Conservation (phyloP, 345 rosid species). For the Diplotaxis tenuifolia region DNA sequence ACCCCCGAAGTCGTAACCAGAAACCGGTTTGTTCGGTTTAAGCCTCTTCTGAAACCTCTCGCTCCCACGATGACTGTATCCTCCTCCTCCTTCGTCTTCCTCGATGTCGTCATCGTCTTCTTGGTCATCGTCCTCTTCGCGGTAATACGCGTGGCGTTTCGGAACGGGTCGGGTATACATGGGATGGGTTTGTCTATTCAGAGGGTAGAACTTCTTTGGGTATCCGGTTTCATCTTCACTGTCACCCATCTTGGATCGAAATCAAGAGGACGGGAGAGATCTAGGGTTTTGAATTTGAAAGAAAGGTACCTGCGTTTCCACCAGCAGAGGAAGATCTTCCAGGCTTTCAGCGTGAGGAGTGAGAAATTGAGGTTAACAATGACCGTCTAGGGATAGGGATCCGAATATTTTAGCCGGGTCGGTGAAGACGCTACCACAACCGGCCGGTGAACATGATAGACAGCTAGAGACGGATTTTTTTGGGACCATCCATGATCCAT, state of each 20-base stretch:
- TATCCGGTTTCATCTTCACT: slow-evolving; percentile 72
- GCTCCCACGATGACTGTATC: slow-evolving; percentile 38
- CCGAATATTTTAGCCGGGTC: slow-evolving; percentile 25
- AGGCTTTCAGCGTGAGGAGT: not conserved
- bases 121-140: slow-evolving; percentile 35
- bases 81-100: slow-evolving; percentile 38
- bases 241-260: slow-evolving; percentile 60
- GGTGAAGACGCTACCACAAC: slow-evolving; percentile 33
- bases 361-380: slow-evolving; percentile 6
- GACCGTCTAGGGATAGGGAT: slow-evolving; percentile 24
- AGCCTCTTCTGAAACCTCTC: slow-evolving; percentile 68
- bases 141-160: slow-evolving; percentile 37
- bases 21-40: slow-evolving; percentile 67
- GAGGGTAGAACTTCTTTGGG: slow-evolving; percentile 52
- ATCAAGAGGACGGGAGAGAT: slow-evolving; percentile 11
- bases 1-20: slow-evolving; percentile 77
- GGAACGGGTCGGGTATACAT: slow-evolving; percentile 31
- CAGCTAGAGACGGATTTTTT: slow-evolving; percentile 28
- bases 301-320: slow-evolving; percentile 10
- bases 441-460: slow-evolving; percentile 33
- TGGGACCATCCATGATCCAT: slow-evolving; percentile 14
- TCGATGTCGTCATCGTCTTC: slow-evolving; percentile 29
- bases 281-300: slow-evolving; percentile 22
- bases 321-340: not conserved
- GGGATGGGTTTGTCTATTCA: slow-evolving; percentile 61